phyloP scores from a whole-genome alignment of 805 yeast genomes.

The Schizosaccharomyces japonicus region DNA sequence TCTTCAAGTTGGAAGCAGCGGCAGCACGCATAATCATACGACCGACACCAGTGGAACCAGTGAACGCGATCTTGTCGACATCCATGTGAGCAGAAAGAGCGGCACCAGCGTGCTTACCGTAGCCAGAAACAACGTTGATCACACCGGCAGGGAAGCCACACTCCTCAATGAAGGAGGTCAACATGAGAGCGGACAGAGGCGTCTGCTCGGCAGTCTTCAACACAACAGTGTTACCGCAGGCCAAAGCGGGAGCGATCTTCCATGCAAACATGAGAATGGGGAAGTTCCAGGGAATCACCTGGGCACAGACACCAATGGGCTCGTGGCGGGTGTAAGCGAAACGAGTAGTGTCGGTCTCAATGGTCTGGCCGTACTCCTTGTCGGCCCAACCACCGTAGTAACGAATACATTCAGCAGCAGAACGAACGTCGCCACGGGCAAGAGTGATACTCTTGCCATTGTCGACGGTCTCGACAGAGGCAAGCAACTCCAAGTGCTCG shows the following conservation, averaged over 20 bases:
- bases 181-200: constrained; percentile 65
- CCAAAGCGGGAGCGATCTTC: constrained; percentile 84
- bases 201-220: constrained; percentile 82
- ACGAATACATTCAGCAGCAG: constrained; percentile 45
- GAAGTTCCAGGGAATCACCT: constrained; percentile 93
- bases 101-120: constrained; percentile 65
- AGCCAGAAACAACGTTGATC: constrained; percentile 65
- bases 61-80: constrained; percentile 77
- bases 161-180: constrained; percentile 42
- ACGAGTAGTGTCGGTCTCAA: constrained; percentile 52
- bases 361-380: constrained; percentile 51
- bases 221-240: constrained; percentile 72
- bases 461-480: constrained; percentile 65
- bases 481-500: constrained; percentile 42
- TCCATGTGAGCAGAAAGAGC: constrained; percentile 55
- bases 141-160: constrained; percentile 89
- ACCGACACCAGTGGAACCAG: constrained; percentile 87
- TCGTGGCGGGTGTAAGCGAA: constrained; percentile 64
- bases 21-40: constrained; percentile 59
- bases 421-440: constrained; percentile 46
- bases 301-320: constrained; percentile 88
- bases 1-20: constrained; percentile 61
- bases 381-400: constrained; percentile 85
- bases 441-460: constrained; percentile 57
- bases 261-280: constrained; percentile 83